A percentile compares a stretch with the other conserved stretches of the same genome.
These are phyloP conservation scores for Aspergillus viridinutans DNA, from an alignment of 2,329 filamentous ascomycete genomes.

Conservation along the genomic window DNA sequence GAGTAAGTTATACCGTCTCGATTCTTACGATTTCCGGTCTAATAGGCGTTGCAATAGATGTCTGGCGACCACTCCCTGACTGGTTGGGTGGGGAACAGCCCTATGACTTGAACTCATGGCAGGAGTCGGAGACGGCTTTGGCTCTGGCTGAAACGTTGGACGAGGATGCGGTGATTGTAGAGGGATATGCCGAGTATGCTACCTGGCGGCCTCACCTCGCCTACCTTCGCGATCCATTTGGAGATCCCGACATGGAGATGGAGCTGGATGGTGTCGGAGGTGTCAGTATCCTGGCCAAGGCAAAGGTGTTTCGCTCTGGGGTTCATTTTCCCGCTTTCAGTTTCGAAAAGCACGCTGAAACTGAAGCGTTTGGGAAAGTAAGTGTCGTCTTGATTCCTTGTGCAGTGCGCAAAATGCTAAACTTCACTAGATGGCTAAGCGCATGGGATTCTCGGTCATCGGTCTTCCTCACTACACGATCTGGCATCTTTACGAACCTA, in stretches of 20 bases:
- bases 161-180: slow-evolving; percentile 97
- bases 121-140: slow-evolving; percentile 95
- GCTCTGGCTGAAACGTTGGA: slow-evolving; percentile 91
- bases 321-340: slow-evolving; percentile 98
- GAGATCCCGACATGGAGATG: slow-evolving; percentile 99
- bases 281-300: slow-evolving; percentile 95
- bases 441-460: slow-evolving; percentile 93
- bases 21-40: slow-evolving; percentile 14
- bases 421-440: slow-evolving; percentile 76
- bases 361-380: slow-evolving; percentile 97
- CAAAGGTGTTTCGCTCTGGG: slow-evolving; percentile 87
- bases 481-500: slow-evolving; percentile 99
- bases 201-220: slow-evolving; percentile 97
- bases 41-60: slow-evolving; percentile 55
- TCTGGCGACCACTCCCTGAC: slow-evolving; percentile 97
- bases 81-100: slow-evolving; percentile 98
- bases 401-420: slow-evolving; percentile 11
- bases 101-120: slow-evolving; percentile 98
- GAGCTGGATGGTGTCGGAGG: slow-evolving; percentile 97
- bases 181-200: slow-evolving; percentile 97
- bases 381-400: slow-evolving; percentile 12
- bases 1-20: slow-evolving; percentile 60
- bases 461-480: slow-evolving; percentile 97
- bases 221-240: slow-evolving; percentile 93
- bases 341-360: slow-evolving; percentile 98